These are phyloP conservation scores for Solanum paucissectum DNA, from an alignment of 257 asterid genomes.

Conservation along the genomic window DNA sequence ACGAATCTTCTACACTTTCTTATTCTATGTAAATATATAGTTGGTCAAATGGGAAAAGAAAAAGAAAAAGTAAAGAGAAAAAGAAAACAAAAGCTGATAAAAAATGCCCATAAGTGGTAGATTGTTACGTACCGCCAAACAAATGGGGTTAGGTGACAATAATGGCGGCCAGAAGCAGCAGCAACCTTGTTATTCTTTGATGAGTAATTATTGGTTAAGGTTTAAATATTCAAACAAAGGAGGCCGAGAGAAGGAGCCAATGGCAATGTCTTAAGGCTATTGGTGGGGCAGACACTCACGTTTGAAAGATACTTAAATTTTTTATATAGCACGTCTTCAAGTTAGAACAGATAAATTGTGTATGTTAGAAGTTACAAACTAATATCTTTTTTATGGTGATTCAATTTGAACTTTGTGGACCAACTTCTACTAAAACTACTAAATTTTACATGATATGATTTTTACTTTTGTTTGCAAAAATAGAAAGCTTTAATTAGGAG, in stretches of 20 bases:
- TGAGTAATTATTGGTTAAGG: background rate
- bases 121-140: constrained; percentile 28
- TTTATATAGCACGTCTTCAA: no score
- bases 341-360: no score
- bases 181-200: background rate
- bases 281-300: background rate
- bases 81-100: background rate
- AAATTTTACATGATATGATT: background rate
- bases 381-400: no score
- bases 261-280: constrained; percentile 22
- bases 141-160: constrained; percentile 5
- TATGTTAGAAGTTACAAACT: no score
- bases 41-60: background rate
- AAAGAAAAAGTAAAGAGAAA: background rate
- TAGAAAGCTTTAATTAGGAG: background rate
- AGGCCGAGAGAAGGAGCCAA: constrained; percentile 12
- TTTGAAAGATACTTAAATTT: no score
- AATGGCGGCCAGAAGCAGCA: background rate
- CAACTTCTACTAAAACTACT: no score
- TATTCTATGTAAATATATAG: background rate
- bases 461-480: background rate
- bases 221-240: constrained; percentile 21
- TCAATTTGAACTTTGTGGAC: no score
- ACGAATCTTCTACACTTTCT: constrained; percentile 39
- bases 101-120: constrained; percentile 40